Evolutionary conservation across 352 stramenopile species (phyloP).

Genomic region (Globisporangium ultimum): DNA sequence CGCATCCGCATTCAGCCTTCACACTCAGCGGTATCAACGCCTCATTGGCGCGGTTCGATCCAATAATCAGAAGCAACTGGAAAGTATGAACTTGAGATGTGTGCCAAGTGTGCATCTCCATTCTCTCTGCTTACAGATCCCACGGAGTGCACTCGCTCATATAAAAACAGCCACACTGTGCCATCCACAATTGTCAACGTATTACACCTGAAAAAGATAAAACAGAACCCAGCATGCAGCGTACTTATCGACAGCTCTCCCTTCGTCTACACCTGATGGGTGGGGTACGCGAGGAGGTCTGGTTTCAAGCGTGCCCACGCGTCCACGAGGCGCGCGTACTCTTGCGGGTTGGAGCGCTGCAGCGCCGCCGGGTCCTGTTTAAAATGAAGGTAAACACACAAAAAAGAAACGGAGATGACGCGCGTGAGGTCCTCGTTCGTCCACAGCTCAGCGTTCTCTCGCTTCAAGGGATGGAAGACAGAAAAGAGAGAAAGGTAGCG

Average conservation of each 20-base stretch:
- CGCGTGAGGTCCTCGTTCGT: background rate
- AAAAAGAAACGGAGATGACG: background rate
- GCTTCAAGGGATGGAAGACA: background rate
- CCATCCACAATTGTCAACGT: no score
- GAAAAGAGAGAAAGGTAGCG: background rate
- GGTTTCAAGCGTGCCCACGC: conserved; percentile 71
- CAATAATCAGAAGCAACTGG: no score
- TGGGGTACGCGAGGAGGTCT: conserved; percentile 38
- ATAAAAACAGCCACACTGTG: no score
- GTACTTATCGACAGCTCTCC: background rate
- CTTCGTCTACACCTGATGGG: background rate
- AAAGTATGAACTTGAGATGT: no score
- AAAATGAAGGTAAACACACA: background rate
- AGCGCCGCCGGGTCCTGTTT: conserved; percentile 65
- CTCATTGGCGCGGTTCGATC: no score
- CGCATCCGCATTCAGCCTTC: no score
- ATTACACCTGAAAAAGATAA: background rate
- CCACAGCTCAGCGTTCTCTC: background rate
- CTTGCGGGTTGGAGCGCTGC: conserved; percentile 65
- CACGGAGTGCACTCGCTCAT: no score
- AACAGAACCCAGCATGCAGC: background rate
- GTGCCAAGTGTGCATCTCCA: no score
- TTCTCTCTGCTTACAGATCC: no score
- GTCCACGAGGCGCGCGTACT: conserved; percentile 67
- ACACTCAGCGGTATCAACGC: no score